Base-by-base conservation (phyloP, 345 rosid species). In the Capsella bursapastoris region DNA sequence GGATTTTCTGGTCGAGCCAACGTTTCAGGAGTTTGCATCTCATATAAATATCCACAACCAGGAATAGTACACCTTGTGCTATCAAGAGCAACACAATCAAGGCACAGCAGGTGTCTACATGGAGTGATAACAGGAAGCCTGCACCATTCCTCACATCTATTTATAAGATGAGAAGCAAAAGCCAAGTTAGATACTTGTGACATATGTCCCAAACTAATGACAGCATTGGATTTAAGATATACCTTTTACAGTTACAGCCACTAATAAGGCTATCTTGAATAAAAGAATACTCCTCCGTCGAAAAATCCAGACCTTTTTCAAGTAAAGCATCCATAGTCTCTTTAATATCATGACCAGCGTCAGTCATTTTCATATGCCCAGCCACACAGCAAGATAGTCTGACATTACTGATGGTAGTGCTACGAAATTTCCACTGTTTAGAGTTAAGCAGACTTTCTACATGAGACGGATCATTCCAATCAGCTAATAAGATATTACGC, bases 391-490 rank as follows among this genome's bases (percentile, higher is more conserved):
- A 95, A 51, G 99, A 95, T 35, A 88, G 70, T 83, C 99, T 90
- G 37, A 95, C 88, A 81, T 92, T 95, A 69, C 83, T 84, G 25
- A 95, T 81, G 27, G 96, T 87, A 57, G 80, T 70, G 65, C 86
- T 82, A 59, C 99, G 90, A 74, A 81, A 84, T 72, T 95, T 95
- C 97, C 99, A 92, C 83, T 92, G 97, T 84, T 89, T 95, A 47
- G 91, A 88, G 81, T 92, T 95, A 58, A 95, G 88, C 83, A 95
- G 84, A 79, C 99, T 95, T 85, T 95, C 97, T 66, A 95, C 85
- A 76, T 95, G 99, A 66, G 97, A 87, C 43, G 99, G 99, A 83
- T 95, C 99, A 71, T 95, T 95, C 99, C 99, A 95, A 79, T 95
- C 99, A 76, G 97, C 97, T 86, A 86, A 85, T 66, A 95, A 81